phyloP scores from a whole-genome alignment of 2,329 filamentous ascomycete species.

The Penicillium freii region DNA sequence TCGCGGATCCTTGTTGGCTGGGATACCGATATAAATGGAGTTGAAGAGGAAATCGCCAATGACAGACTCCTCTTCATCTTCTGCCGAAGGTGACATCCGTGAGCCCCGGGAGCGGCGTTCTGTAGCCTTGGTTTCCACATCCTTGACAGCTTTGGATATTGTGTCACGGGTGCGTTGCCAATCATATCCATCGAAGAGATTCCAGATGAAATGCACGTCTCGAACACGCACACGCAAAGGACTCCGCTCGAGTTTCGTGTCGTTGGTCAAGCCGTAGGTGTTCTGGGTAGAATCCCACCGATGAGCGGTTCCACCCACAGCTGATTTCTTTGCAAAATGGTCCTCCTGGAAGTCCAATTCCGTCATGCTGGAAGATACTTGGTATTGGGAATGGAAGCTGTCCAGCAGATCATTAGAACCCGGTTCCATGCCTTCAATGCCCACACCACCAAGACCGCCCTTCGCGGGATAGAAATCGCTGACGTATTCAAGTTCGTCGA shows the following conservation, averaged over 20 bases:
- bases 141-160: constrained; percentile 82
- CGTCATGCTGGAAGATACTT: constrained; percentile 56
- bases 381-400: constrained; percentile 54
- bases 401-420: constrained; percentile 45
- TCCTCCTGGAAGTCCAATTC: constrained; percentile 73
- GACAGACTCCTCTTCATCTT: constrained; percentile 74
- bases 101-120: constrained; percentile 65
- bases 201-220: constrained; percentile 94
- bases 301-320: constrained; percentile 65
- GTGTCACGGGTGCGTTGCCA: constrained; percentile 85
- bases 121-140: constrained; percentile 78
- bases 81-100: constrained; percentile 52
- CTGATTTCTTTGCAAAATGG: constrained; percentile 67
- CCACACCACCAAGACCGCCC: constrained; percentile 40
- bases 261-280: constrained; percentile 66
- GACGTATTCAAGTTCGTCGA: constrained; percentile 51
- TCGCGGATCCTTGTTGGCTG: constrained; percentile 77
- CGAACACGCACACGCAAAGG: constrained; percentile 76
- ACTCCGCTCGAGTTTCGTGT: constrained; percentile 60
- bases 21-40: constrained; percentile 95
- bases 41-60: constrained; percentile 98
- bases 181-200: constrained; percentile 95
- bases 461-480: constrained; percentile 56
- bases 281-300: constrained; percentile 78
- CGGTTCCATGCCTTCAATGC: constrained; percentile 36